These are phyloP conservation scores for Pythium phragmitis DNA, from an alignment of 352 stramenopile genomes.

Conservation along the genomic window DNA sequence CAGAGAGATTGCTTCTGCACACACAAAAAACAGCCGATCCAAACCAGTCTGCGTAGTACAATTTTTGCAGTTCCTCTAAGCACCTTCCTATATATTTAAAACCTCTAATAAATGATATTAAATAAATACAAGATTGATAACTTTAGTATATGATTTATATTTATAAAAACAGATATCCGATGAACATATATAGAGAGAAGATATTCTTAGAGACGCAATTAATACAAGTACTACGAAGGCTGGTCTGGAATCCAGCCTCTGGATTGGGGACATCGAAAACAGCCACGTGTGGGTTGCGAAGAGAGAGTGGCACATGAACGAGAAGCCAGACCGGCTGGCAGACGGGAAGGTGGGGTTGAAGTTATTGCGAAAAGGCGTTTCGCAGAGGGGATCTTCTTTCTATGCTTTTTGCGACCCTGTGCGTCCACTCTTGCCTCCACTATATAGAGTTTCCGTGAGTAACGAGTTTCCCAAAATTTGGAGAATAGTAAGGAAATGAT, in stretches of 20 bases:
- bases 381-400: not conserved
- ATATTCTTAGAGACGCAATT: too few relatives aligned
- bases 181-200: too few relatives aligned
- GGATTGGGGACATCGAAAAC: conserved; percentile 2
- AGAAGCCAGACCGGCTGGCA: conserved; percentile 11
- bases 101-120: too few relatives aligned
- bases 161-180: too few relatives aligned
- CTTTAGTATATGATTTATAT: too few relatives aligned
- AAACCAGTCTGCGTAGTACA: not conserved
- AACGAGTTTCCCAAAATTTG: conserved; percentile 14
- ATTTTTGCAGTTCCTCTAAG: too few relatives aligned
- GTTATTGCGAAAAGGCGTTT: conserved; percentile 22
- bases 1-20: not conserved
- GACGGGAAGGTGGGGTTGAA: conserved; percentile 15
- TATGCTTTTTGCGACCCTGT: not conserved
- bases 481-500: conserved; percentile 10
- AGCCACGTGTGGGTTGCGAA: conserved; percentile 4
- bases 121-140: too few relatives aligned
- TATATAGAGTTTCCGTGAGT: conserved; percentile 7
- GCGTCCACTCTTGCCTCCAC: conserved; percentile 28
- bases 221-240: too few relatives aligned
- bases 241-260: too few relatives aligned
- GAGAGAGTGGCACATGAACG: conserved; percentile 10
- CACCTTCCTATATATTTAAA: too few relatives aligned
- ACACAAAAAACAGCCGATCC: not conserved